phyloP scores from a whole-genome alignment of 441 rosid genomes.

The Populus hybrid region DNA sequence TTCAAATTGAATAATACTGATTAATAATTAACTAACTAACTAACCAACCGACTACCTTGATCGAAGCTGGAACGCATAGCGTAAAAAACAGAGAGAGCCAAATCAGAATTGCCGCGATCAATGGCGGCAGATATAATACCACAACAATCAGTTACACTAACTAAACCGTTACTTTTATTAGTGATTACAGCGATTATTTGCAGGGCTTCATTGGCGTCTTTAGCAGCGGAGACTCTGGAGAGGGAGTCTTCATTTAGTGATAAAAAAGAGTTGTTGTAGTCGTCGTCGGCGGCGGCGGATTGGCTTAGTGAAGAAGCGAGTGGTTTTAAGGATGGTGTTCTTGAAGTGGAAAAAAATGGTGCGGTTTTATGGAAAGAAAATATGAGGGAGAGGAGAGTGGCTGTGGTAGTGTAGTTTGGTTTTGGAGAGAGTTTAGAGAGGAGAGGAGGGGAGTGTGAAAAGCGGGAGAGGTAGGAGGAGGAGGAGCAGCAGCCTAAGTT shows the following conservation, averaged over 20 bases:
- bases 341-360: neutral
- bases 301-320: slow-evolving; percentile 30
- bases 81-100: slow-evolving; percentile 77
- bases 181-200: slow-evolving; percentile 37
- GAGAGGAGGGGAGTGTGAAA: slow-evolving; percentile 23
- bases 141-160: slow-evolving; percentile 50
- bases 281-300: slow-evolving; percentile 5
- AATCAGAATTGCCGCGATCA: slow-evolving; percentile 59
- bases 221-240: slow-evolving; percentile 42
- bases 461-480: slow-evolving; percentile 32
- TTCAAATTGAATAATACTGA: neutral
- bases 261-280: slow-evolving; percentile 1
- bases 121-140: slow-evolving; percentile 55
- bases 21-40: neutral
- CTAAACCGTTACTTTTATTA: slow-evolving; percentile 37
- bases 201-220: slow-evolving; percentile 67
- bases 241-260: slow-evolving; percentile 38
- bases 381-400: slow-evolving; percentile 31
- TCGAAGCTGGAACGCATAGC: slow-evolving; percentile 88
- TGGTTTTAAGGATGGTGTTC: slow-evolving; percentile 10
- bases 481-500: slow-evolving; percentile 31
- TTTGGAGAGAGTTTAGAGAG: slow-evolving; percentile 32
- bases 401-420: neutral
- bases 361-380: neutral
- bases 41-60: slow-evolving; percentile 38